Conservation (phyloP, 169 alveolate species). For the Theileria annulata region DNA sequence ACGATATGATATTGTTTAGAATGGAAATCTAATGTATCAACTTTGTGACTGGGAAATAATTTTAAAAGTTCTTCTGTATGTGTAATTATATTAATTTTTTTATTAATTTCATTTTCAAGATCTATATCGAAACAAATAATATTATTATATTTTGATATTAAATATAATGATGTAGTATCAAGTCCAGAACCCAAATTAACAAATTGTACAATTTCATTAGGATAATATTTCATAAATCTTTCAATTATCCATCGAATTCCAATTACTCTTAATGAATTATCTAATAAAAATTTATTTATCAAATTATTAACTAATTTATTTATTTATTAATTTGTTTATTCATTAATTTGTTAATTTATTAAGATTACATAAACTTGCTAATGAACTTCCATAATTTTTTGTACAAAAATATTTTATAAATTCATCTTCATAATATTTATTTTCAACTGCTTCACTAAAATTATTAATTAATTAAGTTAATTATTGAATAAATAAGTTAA, state of each 20-base stretch:
- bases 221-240: conserved; percentile 16
- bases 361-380: background rate
- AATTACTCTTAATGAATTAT: conserved; percentile 22
- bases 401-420: background rate
- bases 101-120: conserved; percentile 9
- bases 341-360: too few relatives aligned
- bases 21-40: background rate
- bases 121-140: conserved; percentile 40
- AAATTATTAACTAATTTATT: too few relatives aligned
- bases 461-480: too few relatives aligned
- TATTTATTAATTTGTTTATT: too few relatives aligned
- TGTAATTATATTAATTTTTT: conserved; percentile 26
- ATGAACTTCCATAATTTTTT: background rate
- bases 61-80: conserved; percentile 1
- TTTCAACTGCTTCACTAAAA: background rate
- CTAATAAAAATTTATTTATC: background rate
- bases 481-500: too few relatives aligned
- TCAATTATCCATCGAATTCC: conserved; percentile 6
- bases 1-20: conserved; percentile 29
- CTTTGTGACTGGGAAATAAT: conserved; percentile 6
- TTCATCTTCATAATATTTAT: background rate
- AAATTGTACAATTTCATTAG: conserved; percentile 28
- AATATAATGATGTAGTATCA: conserved; percentile 38
- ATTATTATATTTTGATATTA: conserved; percentile 16
- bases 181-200: conserved; percentile 61